Evolutionary conservation across 257 asterid species (phyloP).

Genomic region (Solanum gracilifrons): DNA sequence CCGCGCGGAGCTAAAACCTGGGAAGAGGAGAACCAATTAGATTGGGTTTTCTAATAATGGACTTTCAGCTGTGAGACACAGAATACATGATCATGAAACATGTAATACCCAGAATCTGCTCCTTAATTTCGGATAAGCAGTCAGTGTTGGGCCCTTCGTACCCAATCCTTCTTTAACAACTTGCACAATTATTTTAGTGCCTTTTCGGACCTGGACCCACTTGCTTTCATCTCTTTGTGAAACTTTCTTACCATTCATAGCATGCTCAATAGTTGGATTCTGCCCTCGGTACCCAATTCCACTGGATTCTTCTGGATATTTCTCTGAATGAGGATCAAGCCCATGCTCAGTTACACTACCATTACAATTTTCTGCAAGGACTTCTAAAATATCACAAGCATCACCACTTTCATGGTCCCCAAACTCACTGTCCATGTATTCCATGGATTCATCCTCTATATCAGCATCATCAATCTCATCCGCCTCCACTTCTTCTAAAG

Average conservation of each 20-base stretch:
- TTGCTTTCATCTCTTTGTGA: slow-evolving; percentile 26
- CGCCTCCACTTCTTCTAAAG: slow-evolving; percentile 38
- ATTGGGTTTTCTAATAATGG: neutral
- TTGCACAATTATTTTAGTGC: slow-evolving; percentile 87
- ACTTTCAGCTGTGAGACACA: slow-evolving; percentile 11
- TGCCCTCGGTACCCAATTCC: slow-evolving; percentile 24
- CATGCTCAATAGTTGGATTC: slow-evolving; percentile 12
- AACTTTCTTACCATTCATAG: slow-evolving; percentile 9
- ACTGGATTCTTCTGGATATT: slow-evolving; percentile 20
- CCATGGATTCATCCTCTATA: slow-evolving; percentile 59
- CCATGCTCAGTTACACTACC: slow-evolving; percentile 39
- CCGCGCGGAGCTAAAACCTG: slow-evolving; percentile 68
- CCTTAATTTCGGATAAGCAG: slow-evolving; percentile 86
- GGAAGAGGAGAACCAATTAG: slow-evolving; percentile 17
- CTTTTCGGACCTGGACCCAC: slow-evolving; percentile 59
- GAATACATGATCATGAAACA: slow-evolving; percentile 9
- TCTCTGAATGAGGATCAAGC: slow-evolving; percentile 24
- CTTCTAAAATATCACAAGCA: slow-evolving; percentile 30
- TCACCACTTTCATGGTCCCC: slow-evolving; percentile 35
- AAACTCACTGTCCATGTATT: slow-evolving; percentile 39
- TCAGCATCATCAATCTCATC: slow-evolving; percentile 33
- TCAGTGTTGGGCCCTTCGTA: slow-evolving; percentile 81
- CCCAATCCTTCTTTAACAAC: slow-evolving; percentile 97
- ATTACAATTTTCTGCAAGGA: slow-evolving; percentile 42
- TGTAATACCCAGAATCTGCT: slow-evolving; percentile 93